These are phyloP conservation scores for Vanderwaltozyma tropicalis DNA, from an alignment of 805 yeast species.

Conservation along the genomic window DNA sequence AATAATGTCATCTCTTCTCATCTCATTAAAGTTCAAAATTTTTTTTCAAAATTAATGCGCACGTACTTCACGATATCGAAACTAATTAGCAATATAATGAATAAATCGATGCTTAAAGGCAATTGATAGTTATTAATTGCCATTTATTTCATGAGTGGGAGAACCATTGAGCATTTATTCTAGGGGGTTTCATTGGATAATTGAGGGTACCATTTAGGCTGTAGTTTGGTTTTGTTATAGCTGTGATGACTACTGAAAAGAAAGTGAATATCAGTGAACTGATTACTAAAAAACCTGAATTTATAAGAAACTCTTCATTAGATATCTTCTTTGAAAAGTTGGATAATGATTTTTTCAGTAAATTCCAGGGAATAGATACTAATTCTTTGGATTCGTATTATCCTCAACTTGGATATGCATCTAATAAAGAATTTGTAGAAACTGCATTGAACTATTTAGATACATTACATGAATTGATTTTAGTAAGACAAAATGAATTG, in stretches of 20 bases:
- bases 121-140: too few relatives aligned
- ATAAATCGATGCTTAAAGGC: too few relatives aligned
- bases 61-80: too few relatives aligned
- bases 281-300: constrained; percentile 23
- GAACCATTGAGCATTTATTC: too few relatives aligned
- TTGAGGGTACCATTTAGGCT: too few relatives aligned
- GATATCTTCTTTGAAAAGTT: constrained; percentile 24
- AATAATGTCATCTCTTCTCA: too few relatives aligned
- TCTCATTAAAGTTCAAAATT: too few relatives aligned
- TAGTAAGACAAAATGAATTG: constrained; percentile 5
- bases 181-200: too few relatives aligned
- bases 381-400: constrained; percentile 5
- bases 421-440: constrained; percentile 14
- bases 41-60: too few relatives aligned
- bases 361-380: constrained; percentile 1
- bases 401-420: constrained; percentile 6
- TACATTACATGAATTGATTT: constrained; percentile 8
- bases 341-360: constrained; percentile 10
- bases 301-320: constrained; percentile 23
- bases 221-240: too few relatives aligned
- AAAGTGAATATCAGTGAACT: constrained; percentile 5
- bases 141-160: too few relatives aligned
- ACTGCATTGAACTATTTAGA: constrained; percentile 9
- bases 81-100: too few relatives aligned
- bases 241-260: not conserved